Conservation (phyloP, 495 filamentous ascomycete genomes). For the Neurospora sp. region DNA sequence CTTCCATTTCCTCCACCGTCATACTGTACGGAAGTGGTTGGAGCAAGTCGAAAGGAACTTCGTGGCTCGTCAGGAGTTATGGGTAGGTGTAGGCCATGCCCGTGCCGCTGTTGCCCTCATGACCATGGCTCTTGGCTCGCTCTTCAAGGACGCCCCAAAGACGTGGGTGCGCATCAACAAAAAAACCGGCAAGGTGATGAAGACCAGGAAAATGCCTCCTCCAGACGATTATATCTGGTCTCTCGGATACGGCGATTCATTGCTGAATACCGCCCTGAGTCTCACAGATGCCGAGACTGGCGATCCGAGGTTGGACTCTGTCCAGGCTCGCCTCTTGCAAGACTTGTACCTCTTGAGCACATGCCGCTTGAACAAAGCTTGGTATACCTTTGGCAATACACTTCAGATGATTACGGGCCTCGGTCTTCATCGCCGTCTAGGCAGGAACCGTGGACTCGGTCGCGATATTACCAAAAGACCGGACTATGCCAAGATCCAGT, state of each 20-base stretch:
- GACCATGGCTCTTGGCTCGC: constrained; percentile 15
- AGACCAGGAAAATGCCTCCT: neutral
- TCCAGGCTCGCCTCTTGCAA: constrained; percentile 18
- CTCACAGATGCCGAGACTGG: constrained; percentile 11
- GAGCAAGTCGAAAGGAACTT: constrained; percentile 10
- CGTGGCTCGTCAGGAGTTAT: constrained; percentile 1
- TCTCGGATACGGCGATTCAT: constrained; percentile 10
- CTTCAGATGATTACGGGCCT: constrained; percentile 16
- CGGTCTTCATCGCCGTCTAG: constrained; percentile 20
- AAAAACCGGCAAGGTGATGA: neutral
- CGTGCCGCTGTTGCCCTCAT: constrained; percentile 15
- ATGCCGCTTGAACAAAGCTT: constrained; percentile 15
- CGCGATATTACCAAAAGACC: constrained; percentile 3
- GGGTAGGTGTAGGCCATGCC: constrained; percentile 8
- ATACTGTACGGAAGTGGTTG: constrained; percentile 8
- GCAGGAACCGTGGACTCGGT: constrained; percentile 11
- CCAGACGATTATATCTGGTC: constrained; percentile 9
- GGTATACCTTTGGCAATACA: constrained; percentile 17
- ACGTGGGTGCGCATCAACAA: neutral
- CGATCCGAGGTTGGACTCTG: constrained; percentile 10
- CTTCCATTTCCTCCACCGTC: constrained; percentile 17
- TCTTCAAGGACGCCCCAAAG: constrained; percentile 2
- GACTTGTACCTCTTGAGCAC: constrained; percentile 18
- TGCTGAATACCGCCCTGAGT: constrained; percentile 5
- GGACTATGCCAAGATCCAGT: constrained; percentile 18